Evolutionary conservation across 169 alveolate species (phyloP), one percentile per base, ranked within the genome.

Genomic region (Toxoplasma gondii): DNA sequence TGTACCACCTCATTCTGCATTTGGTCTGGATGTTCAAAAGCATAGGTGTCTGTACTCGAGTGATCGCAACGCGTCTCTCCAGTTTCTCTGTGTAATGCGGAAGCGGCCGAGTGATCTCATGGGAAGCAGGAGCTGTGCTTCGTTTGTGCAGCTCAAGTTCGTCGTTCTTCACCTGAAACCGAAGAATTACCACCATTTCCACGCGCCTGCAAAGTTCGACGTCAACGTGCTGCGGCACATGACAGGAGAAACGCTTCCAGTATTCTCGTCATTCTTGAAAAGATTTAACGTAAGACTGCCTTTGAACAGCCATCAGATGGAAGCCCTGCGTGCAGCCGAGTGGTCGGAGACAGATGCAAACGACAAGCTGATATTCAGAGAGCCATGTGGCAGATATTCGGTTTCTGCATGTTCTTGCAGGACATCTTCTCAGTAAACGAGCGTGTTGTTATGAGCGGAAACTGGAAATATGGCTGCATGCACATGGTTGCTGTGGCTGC

Each of bases 181-280:
- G 36, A 97, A 98, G 41, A 98, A 98, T 95, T 98, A 98, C 94
- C 99, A 98, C 92, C 96, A 98, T 88, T 98, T 97, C 95, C 99
- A 98, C 94, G 95, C 98, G 10, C 99, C 99, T 34, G 91, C 97
- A 38, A 92, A 97, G 64, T 96, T 96, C 84, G 69, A 94, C 45
- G 95, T 97, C 29, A 70, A 95, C 64, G 96, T 83, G 67, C 95
- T 98, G 87, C 96, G 98, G 82, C 99, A 98, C 91, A 93, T 98
- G 78, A 96, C 97, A 7, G 99, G 99, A 34, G 98, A 97, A 70
- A 92, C 96, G 49, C 87, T 96, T 58, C 98, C 98, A 24, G 97
- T 97, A 34, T 94, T 94, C 95, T 78, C 92, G 44, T 93, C 94
- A 27, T 96, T 95, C 91, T 90, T 96, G 49, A 93, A 93, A 34